Evolutionary conservation across 2,329 filamentous ascomycete genomes (phyloP).

Genomic region (Ustulina deusta): DNA sequence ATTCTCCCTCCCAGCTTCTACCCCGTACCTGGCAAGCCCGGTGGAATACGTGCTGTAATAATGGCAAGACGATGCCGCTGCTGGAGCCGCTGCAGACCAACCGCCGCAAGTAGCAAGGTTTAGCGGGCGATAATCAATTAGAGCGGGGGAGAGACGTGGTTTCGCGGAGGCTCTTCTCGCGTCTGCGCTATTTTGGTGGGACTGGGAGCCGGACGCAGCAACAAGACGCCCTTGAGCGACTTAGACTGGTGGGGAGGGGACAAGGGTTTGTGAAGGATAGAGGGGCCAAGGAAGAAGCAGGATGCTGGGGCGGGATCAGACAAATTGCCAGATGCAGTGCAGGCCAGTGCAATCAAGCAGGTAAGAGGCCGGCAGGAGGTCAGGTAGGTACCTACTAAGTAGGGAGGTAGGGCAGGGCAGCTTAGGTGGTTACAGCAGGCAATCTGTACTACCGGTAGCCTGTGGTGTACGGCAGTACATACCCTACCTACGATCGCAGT

Average conservation of each 20-base stretch:
- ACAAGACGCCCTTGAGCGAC: slow-evolving; percentile 18
- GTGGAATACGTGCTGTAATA: slow-evolving; percentile 26
- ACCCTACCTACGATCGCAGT: not conserved
- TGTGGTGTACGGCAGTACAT: slow-evolving; percentile 9
- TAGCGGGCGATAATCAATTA: slow-evolving; percentile 38
- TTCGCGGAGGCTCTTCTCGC: slow-evolving; percentile 41
- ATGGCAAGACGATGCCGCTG: slow-evolving; percentile 31
- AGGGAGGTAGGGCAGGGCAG: not conserved
- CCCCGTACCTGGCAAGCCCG: slow-evolving; percentile 28
- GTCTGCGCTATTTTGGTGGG: slow-evolving; percentile 38
- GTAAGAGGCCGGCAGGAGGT: slow-evolving; percentile 6
- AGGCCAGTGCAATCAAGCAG: slow-evolving; percentile 21
- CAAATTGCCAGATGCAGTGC: slow-evolving; percentile 33
- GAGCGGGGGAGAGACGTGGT: slow-evolving; percentile 38
- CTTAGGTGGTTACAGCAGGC: slow-evolving; percentile 17
- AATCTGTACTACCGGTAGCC: slow-evolving; percentile 4
- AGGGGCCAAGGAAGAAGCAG: slow-evolving; percentile 28
- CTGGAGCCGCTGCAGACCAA: slow-evolving; percentile 36
- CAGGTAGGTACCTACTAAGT: slow-evolving; percentile 2
- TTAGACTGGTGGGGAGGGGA: slow-evolving; percentile 31
- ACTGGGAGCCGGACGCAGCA: slow-evolving; percentile 27
- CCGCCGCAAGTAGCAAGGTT: slow-evolving; percentile 34
- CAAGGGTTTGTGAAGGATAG: slow-evolving; percentile 20
- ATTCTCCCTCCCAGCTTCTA: slow-evolving; percentile 14
- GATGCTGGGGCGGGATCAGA: slow-evolving; percentile 36